Conservation (phyloP, 768 basidiomycete species). For the Vishniacozyma victoriae region DNA sequence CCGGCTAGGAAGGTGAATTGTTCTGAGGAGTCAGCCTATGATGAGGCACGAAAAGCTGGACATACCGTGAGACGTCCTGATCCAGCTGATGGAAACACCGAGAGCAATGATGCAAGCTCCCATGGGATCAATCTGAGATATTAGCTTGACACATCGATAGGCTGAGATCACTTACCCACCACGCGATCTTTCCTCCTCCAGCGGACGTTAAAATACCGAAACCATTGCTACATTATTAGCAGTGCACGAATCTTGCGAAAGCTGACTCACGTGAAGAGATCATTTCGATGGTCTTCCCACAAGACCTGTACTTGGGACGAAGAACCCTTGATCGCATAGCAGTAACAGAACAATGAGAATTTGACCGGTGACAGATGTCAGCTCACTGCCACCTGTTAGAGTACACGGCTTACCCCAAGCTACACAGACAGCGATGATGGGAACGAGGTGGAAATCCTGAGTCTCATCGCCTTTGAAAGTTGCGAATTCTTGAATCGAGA, state of each 20-base stretch:
- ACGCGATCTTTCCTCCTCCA: slow-evolving; percentile 48
- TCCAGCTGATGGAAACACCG: slow-evolving; percentile 68
- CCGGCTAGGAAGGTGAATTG: slow-evolving; percentile 86
- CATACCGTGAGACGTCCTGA: slow-evolving; percentile 59
- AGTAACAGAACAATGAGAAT: slow-evolving; percentile 78
- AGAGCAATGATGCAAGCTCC: slow-evolving; percentile 45
- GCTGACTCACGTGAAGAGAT: slow-evolving; percentile 74
- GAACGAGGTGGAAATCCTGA: slow-evolving; percentile 67
- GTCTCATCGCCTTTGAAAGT: slow-evolving; percentile 55
- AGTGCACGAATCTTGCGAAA: slow-evolving; percentile 43
- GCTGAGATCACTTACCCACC: slow-evolving; percentile 36
- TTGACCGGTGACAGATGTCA: slow-evolving; percentile 61
- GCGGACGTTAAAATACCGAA: slow-evolving; percentile 49
- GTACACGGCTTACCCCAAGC: slow-evolving; percentile 60
- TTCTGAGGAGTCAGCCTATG: slow-evolving; percentile 31
- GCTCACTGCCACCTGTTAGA: slow-evolving; percentile 52
- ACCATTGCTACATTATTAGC: slow-evolving; percentile 16
- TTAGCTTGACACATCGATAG: background rate
- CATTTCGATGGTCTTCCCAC: slow-evolving; percentile 95
- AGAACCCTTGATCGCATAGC: slow-evolving; percentile 65
- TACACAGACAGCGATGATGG: slow-evolving; percentile 72
- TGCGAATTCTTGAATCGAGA: slow-evolving; percentile 69
- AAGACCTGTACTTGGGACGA: slow-evolving; percentile 91
- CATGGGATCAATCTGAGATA: slow-evolving; percentile 40
- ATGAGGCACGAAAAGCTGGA: too few species aligned